Evolutionary conservation across 2,329 filamentous ascomycete species (phyloP), one percentile per base, ranked within the genome.

Genomic region (Tolypocladium pustulatum): DNA sequence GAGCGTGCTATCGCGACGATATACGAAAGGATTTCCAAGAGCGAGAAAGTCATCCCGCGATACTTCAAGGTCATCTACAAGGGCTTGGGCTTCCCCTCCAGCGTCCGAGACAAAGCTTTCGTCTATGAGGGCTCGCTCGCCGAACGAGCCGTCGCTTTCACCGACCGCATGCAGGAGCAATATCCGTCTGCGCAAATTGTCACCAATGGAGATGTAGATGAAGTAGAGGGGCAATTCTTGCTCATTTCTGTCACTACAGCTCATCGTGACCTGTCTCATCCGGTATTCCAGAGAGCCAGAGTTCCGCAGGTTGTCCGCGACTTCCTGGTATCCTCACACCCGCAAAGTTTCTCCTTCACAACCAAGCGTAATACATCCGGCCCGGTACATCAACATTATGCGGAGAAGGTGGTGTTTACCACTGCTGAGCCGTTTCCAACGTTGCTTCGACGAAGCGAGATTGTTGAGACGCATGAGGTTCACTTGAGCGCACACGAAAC

Each of bases 61-160:
- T 97, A 96, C 74, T 97, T 96, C 82, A 88, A 90, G 63, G 92
- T 97, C 34, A 81, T 87, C 15, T 97, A 94, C 76, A 90, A 87
- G 67, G 93, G 93, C 6, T 83, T 96, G 58, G 92, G 93, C 1
- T 97, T 97, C 72, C 90, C 92, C 1, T 68, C 84, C 1, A 88
- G 81, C 55, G 72, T 97, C 27, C 83, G 91, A 56, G 91, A 97
- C 72, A 96, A 96, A 74, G 87, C 93, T 60, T 97, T 91, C 71
- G 87, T 97, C 58, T 96, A 95, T 66, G 91, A 97, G 72, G 91
- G 90, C 0, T 83, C 85, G 1, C 81, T 88, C 0, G 85, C 79
- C 8, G 93, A 97, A 72, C 84, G 89, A 27, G 85, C 90, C 46
- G 84, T 86, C 1, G 86, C 85, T 5, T 97, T 97, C 66, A 90